Evolutionary conservation across 306 rosid species (phyloP), one percentile per base, ranked within the genome.

Genomic region (Trifolium repens): DNA sequence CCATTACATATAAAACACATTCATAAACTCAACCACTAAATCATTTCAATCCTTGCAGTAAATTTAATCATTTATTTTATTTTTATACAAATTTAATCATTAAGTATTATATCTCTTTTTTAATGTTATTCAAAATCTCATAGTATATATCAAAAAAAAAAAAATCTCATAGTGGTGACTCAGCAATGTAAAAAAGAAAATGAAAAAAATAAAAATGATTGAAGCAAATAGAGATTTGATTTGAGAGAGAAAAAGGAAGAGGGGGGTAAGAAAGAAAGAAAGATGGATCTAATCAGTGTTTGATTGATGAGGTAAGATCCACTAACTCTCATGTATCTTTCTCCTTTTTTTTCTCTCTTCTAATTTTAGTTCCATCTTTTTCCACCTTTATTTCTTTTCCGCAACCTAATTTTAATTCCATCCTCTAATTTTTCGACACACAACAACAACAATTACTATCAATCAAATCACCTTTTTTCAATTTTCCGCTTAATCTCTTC

Each of bases 291-390:
- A 46, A 57, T 46, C 11, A 49, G 16, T 55, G 78, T 68, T 81
- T 47, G 9, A 39, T 47, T 4, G 82, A 77, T 4, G 89, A 84
- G 84, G 92, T 86, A 84, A 87, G 89, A 73, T 81, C 90, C 93
- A 78, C 84, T 81, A 67, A 74, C 73, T 52, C 63, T 73, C 40
- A 7, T 42, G 46, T 8, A 42, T 7, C 9, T 50, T 68, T 71
- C 85, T 59, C 84, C 84, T 34, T 72, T 40, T 44, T 67, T 79
- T 63, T 22, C 89, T 83, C 70, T 9, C 2, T 73, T 60, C 93
- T 80, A 86, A 83, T 69, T 55, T 86, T 81, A 78, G 85, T 72
- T 79, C 34, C 83, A 54, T 69, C 52, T 27, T 73, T 84, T 53
- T 82, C 81, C 74, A 80, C 81, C 87, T 75, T 67, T 69, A 46